Conservation (phyloP, 371 early-diverging fungal species). For the Rhizomucor miehei region DNA sequence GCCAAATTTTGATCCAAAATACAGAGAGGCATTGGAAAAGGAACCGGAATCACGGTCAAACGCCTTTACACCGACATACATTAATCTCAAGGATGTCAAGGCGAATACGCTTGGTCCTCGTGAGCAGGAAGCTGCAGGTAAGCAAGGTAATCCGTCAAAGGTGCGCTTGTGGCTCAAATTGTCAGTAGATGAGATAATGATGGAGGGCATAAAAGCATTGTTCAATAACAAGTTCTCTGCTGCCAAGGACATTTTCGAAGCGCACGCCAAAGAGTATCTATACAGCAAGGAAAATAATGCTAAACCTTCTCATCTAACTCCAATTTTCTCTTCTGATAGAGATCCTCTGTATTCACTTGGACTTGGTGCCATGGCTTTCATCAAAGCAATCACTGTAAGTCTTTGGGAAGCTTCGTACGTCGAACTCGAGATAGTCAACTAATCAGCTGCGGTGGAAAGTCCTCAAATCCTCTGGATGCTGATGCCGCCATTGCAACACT, state of each 20-base stretch:
- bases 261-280: slow-evolving; percentile 21
- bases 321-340: slow-evolving; percentile 3
- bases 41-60: slow-evolving; percentile 7
- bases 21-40: no score
- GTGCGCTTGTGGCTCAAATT: background rate
- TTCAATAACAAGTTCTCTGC: slow-evolving; percentile 52
- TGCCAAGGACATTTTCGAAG: slow-evolving; percentile 27
- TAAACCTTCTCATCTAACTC: background rate
- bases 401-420: no score
- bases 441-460: background rate
- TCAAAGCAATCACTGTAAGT: slow-evolving; percentile 23
- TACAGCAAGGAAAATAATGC: background rate
- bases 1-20: no score
- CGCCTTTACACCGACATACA: slow-evolving; percentile 23
- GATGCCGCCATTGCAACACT: slow-evolving; percentile 41
- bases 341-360: slow-evolving; percentile 42
- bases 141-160: background rate
- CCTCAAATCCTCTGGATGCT: slow-evolving; percentile 33
- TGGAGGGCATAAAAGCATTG: slow-evolving; percentile 42
- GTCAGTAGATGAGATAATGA: slow-evolving; percentile 39
- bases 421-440: background rate
- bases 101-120: slow-evolving; percentile 45
- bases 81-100: slow-evolving; percentile 33
- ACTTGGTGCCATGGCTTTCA: slow-evolving; percentile 36
- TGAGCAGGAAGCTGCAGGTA: slow-evolving; percentile 54